A percentile compares a stretch with the other conserved stretches of the same genome.
Conservation (phyloP, 768 basidiomycete genomes). For the Cystofilobasidium ferigula region DNA sequence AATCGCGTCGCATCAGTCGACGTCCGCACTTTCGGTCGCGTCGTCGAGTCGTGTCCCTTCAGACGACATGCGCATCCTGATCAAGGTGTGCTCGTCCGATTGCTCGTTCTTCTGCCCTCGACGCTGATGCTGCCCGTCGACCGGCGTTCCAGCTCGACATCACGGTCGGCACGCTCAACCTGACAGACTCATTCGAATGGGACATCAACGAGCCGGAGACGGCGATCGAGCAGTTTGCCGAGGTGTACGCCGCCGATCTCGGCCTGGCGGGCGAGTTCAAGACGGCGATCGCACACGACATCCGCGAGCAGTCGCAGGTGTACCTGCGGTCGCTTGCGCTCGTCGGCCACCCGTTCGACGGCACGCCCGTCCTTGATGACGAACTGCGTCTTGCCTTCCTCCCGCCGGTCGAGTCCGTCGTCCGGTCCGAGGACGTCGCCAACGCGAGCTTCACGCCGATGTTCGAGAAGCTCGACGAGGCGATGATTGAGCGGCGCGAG, state of each 20-base stretch:
- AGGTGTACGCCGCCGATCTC: conserved; percentile 70
- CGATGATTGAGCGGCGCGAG: conserved; percentile 78
- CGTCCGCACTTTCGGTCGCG: conserved; percentile 27
- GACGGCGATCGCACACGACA: conserved; percentile 88
- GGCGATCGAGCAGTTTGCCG: conserved; percentile 85
- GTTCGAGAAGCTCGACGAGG: conserved; percentile 78
- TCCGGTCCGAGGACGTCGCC: conserved; percentile 59
- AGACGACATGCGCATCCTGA: conserved; percentile 82
- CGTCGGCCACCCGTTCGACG: conserved; percentile 74
- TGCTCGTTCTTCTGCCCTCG: not conserved
- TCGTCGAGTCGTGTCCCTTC: not conserved
- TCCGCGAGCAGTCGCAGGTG: conserved; percentile 84
- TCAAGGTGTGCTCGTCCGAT: conserved; percentile 58
- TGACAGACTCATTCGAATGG: conserved; percentile 98
- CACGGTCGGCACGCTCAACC: conserved; percentile 79
- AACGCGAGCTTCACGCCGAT: conserved; percentile 64
- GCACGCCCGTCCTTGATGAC: conserved; percentile 67
- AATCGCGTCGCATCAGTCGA: conserved; percentile 62
- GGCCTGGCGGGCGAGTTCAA: conserved; percentile 86
- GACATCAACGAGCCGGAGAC: conserved; percentile 69
- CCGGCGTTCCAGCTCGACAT: conserved; percentile 64
- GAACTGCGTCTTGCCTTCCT: conserved; percentile 83
- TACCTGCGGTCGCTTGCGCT: conserved; percentile 87
- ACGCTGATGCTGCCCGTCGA: conserved; percentile 1
- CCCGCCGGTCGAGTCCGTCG: conserved; percentile 58